Evolutionary conservation across 495 filamentous ascomycete species (phyloP), one percentile per base, ranked within the genome.

Genomic region (Aspergillus sclerotiicarbonarius): DNA sequence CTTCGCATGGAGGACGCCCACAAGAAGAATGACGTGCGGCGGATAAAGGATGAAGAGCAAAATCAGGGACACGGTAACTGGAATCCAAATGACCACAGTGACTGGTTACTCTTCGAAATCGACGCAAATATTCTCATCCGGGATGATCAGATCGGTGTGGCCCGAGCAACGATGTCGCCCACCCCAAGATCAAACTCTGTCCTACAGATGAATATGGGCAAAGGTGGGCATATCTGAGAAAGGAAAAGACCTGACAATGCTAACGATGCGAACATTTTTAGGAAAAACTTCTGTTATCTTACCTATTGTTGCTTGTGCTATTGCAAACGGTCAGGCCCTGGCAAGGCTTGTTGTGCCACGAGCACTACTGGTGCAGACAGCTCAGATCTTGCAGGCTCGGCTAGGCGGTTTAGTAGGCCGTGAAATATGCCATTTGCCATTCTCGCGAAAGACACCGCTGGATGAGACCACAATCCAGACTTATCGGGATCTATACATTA

Each of bases 131-230:
- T 91, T 18, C 65, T 82, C 10, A 86, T 90, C 35, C 82, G 88
- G 1, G 65, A 70, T 13, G 82, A 83, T 0, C 88, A 91, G 60
- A 67, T 75, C 5, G 57, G 76, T 8, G 83, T 90, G 35, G 83
- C 86, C 0, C 41, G 47, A 4, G 67, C 75, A 41, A 90, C 89
- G 84, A 81, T 76, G 10, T 47, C 50, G 0, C 86, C 87, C 0
- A 57, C 63, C 0, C 67, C 62, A 0, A 67, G 58, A 1, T 32
- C 56, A 0, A 90, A 85, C 62, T 66, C 76, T 0, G 82, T 86
- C 7, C 75, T 90, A 65, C 87, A 91, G 61, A 72, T 91, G 51
- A 89, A 88, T 60, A 90, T 90, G 87, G 88, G 88, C 0, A 79
- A 88, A 65, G 88, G 88, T 0, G 90, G 90, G 62, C 84, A 25